Evolutionary conservation across 2,329 filamentous ascomycete genomes (phyloP).

Genomic region (Paraphaeosphaeria sporulosa): DNA sequence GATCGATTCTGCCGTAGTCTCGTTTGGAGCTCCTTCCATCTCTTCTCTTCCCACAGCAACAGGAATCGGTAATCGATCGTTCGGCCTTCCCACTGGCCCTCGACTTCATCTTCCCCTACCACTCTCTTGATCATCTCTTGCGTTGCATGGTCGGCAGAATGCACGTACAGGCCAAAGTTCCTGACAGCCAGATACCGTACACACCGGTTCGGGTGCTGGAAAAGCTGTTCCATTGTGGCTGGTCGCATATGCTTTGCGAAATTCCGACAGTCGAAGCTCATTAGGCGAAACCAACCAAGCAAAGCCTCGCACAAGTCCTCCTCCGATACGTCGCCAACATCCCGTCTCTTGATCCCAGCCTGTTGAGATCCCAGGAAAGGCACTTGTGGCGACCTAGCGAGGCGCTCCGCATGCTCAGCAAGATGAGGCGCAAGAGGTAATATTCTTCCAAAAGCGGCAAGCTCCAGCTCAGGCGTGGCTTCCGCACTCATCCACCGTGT

Average conservation of each 20-base stretch:
- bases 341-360: conserved; percentile 5
- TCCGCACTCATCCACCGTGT: conserved; percentile 74
- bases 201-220: conserved; percentile 64
- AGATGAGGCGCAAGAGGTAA: conserved; percentile 84
- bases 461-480: conserved; percentile 46
- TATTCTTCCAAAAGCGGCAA: conserved; percentile 79
- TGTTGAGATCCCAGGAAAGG: conserved; percentile 32
- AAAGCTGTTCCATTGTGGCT: conserved; percentile 72
- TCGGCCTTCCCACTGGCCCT: conserved; percentile 77
- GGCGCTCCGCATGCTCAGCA: conserved; percentile 71
- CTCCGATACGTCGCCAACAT: conserved; percentile 7
- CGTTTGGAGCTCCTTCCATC: conserved; percentile 49
- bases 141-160: conserved; percentile 79
- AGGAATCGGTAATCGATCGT: conserved; percentile 81
- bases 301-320: conserved; percentile 57
- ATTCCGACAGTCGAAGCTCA: conserved; percentile 75
- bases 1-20: conserved; percentile 17
- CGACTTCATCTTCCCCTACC: conserved; percentile 68
- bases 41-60: conserved; percentile 68
- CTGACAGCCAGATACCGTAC: conserved; percentile 84
- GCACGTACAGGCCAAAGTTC: conserved; percentile 79
- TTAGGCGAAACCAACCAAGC: conserved; percentile 77
- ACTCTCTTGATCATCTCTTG: conserved; percentile 74
- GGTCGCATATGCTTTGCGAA: conserved; percentile 73
- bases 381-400: conserved; percentile 42